Conservation (phyloP, 2,329 filamentous ascomycete species). For the Byssothecium circinans region DNA sequence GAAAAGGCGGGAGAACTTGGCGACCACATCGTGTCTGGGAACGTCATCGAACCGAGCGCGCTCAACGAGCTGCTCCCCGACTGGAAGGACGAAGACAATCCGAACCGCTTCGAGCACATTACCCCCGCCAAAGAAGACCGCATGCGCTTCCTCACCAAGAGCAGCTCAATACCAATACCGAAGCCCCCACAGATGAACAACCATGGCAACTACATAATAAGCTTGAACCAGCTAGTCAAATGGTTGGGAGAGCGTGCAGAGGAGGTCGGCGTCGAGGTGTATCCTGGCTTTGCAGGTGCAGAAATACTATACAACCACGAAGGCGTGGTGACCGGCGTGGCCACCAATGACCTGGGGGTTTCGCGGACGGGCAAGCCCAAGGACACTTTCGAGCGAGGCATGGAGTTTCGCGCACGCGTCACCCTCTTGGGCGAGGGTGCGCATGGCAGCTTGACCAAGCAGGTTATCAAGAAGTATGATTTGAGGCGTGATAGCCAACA, state of each 20-base stretch:
- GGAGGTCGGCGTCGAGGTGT: conserved; percentile 92
- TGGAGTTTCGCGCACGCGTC: conserved; percentile 94
- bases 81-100: conserved; percentile 89
- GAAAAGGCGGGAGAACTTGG: conserved; percentile 96
- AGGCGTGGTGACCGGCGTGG: conserved; percentile 88
- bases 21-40: conserved; percentile 92
- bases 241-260: conserved; percentile 98
- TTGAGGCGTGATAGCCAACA: conserved; percentile 84
- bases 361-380: conserved; percentile 80
- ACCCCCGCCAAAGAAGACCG: conserved; percentile 81
- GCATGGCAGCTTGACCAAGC: conserved; percentile 92
- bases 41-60: conserved; percentile 87
- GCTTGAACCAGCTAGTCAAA: conserved; percentile 89
- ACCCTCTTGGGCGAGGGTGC: conserved; percentile 95
- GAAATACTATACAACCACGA: conserved; percentile 87
- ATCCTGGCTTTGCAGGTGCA: conserved; percentile 91
- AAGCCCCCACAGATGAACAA: conserved; percentile 97
- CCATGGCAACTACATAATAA: conserved; percentile 96
- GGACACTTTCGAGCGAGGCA: conserved; percentile 89
- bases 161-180: conserved; percentile 74
- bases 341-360: conserved; percentile 92
- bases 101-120: conserved; percentile 80
- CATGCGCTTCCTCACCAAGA: conserved; percentile 94
- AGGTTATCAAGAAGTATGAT: conserved; percentile 92
- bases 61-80: conserved; percentile 90